phyloP scores from a whole-genome alignment of 2,329 filamentous ascomycete genomes.

The Pseudocercospora pini-densiflorae region DNA sequence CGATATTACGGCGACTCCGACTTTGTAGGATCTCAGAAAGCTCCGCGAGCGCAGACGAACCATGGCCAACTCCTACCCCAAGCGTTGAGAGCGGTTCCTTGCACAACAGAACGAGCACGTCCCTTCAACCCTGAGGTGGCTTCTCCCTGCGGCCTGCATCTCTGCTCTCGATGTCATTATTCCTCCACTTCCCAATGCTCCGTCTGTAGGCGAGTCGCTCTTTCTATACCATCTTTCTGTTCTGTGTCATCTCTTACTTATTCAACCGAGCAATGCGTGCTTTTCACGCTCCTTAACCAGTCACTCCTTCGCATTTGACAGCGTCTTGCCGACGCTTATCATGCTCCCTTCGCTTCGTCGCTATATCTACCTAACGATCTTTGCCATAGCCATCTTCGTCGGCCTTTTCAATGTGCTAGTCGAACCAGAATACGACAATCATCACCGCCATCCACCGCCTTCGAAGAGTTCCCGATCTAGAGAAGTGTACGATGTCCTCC shows the following conservation, averaged over 20 bases:
- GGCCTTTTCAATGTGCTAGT: constrained; percentile 20
- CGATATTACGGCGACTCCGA: background rate
- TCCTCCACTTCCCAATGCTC: constrained; percentile 11
- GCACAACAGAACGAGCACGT: constrained; percentile 3
- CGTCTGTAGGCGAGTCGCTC: constrained; percentile 6
- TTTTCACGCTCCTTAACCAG: background rate
- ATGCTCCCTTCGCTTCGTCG: constrained; percentile 36
- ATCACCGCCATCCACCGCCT: constrained; percentile 16
- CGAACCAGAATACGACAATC: background rate
- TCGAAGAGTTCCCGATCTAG: background rate
- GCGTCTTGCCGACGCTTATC: constrained; percentile 15
- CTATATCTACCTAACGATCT: constrained; percentile 31
- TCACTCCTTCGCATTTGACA: constrained; percentile 2
- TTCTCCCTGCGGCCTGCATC: background rate
- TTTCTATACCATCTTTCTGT: constrained; percentile 13
- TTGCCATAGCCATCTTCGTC: constrained; percentile 30
- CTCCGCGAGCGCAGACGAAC: too few species aligned
- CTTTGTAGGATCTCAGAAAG: background rate
- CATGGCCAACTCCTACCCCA: background rate
- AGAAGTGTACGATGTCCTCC: constrained; percentile 28
- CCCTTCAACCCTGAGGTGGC: background rate
- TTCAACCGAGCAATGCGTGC: background rate
- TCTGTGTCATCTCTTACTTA: background rate
- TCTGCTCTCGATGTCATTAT: constrained; percentile 21
- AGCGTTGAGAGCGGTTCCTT: constrained; percentile 8